A percentile compares a stretch with the other conserved stretches of the same genome.
phyloP scores from a whole-genome alignment of 1,284 basidiomycete genomes.

The Naganishia liquefaciens region DNA sequence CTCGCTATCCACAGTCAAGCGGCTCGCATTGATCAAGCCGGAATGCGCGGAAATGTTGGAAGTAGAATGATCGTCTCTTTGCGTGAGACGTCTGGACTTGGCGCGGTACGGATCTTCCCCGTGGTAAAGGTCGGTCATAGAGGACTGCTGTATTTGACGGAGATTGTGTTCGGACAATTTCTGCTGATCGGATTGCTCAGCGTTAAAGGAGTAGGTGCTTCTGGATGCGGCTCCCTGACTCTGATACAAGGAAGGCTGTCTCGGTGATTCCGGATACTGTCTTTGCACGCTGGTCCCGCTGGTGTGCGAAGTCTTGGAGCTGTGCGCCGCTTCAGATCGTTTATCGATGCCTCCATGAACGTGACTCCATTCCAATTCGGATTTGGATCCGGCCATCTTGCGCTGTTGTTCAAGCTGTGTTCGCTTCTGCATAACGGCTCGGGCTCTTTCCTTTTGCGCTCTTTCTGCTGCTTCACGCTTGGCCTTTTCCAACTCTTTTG shows the following conservation, averaged over 20 bases:
- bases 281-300: constrained; percentile 28
- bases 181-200: constrained; percentile 6
- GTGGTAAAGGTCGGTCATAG: background rate
- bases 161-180: constrained; percentile 17
- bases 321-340: constrained; percentile 21
- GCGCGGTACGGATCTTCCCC: constrained; percentile 58
- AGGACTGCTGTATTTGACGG: background rate
- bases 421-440: constrained; percentile 93
- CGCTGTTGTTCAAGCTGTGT: constrained; percentile 67
- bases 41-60: constrained; percentile 74
- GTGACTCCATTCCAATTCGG: constrained; percentile 57
- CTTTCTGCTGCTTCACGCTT: constrained; percentile 73
- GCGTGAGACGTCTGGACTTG: constrained; percentile 77
- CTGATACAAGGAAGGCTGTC: constrained; percentile 14
- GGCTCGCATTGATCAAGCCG: constrained; percentile 58
- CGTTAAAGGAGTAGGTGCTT: constrained; percentile 13
- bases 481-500: constrained; percentile 83
- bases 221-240: constrained; percentile 1
- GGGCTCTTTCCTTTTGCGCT: constrained; percentile 73
- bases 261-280: constrained; percentile 9
- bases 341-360: constrained; percentile 58
- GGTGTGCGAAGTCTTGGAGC: constrained; percentile 27
- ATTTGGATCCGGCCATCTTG: constrained; percentile 34
- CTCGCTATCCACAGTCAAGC: constrained; percentile 52
- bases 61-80: constrained; percentile 86